These are phyloP conservation scores for Hypholoma sublateritium DNA, from an alignment of 768 basidiomycete genomes.

Conservation along the genomic window DNA sequence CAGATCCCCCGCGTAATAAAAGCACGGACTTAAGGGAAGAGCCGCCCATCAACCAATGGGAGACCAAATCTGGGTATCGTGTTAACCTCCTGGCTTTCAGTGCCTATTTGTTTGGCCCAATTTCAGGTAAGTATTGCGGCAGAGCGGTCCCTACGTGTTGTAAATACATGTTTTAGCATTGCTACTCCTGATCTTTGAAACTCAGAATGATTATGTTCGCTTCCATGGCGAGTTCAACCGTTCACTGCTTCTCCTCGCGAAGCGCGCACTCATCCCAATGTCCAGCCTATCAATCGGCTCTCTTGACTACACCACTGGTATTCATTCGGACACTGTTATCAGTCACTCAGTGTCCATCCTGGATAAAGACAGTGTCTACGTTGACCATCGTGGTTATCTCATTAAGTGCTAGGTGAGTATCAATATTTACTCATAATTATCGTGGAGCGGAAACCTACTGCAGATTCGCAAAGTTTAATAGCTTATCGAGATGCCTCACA, in stretches of 20 bases:
- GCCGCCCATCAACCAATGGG: constrained; percentile 57
- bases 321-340: constrained; percentile 54
- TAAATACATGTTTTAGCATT: constrained; percentile 43
- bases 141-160: too few species aligned
- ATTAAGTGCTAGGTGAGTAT: constrained; percentile 56
- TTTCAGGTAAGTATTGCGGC: constrained; percentile 54
- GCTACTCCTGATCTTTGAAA: constrained; percentile 68
- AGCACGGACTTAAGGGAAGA: too few species aligned
- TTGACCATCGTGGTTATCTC: constrained; percentile 31
- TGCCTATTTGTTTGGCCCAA: constrained; percentile 67
- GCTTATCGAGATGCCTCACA: constrained; percentile 55
- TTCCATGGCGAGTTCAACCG: constrained; percentile 4
- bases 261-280: constrained; percentile 33
- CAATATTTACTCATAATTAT: neutral
- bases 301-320: constrained; percentile 64
- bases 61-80: constrained; percentile 67
- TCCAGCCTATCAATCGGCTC: constrained; percentile 76
- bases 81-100: constrained; percentile 64
- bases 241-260: neutral
- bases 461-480: constrained; percentile 44
- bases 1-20: too few species aligned
- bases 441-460: too few species aligned
- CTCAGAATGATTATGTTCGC: constrained; percentile 29
- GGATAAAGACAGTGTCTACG: constrained; percentile 47
- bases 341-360: constrained; percentile 43